A percentile compares a stretch with the other conserved stretches of the same genome.
Evolutionary conservation across 2,329 filamentous ascomycete species (phyloP).

Genomic region (Exophiala viscosa): DNA sequence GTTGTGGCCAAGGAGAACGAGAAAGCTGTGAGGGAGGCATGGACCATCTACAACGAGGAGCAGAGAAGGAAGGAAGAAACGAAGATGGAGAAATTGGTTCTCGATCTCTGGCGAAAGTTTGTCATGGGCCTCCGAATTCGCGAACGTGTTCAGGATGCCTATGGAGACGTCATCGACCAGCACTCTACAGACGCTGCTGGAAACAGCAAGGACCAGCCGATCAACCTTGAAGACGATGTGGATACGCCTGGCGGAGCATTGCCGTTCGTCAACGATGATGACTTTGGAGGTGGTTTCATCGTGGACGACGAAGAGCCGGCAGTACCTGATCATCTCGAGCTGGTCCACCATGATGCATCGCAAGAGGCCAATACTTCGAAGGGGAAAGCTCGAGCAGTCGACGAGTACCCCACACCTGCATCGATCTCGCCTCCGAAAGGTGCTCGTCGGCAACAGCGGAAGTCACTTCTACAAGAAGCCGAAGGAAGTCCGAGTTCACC

Average conservation of each 20-base stretch:
- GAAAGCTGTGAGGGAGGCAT: conserved; percentile 69
- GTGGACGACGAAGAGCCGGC: conserved; percentile 30
- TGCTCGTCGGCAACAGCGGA: conserved; percentile 2
- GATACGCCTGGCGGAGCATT: conserved; percentile 18
- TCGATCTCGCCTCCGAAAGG: conserved; percentile 13
- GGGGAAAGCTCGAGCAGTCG: conserved; percentile 6
- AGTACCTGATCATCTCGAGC: conserved; percentile 20
- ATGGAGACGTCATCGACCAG: conserved; percentile 53
- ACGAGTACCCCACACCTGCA: conserved; percentile 21
- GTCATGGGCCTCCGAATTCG: conserved; percentile 80
- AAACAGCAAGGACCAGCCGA: conserved; percentile 19
- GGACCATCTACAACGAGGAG: conserved; percentile 73
- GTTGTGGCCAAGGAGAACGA: conserved; percentile 81
- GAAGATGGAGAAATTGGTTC: conserved; percentile 69
- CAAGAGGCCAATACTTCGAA: neutral
- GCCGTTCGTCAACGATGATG: conserved; percentile 24
- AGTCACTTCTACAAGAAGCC: conserved; percentile 6
- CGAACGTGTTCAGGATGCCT: conserved; percentile 71
- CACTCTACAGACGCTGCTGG: conserved; percentile 1
- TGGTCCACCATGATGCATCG: conserved; percentile 39
- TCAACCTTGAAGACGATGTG: conserved; percentile 27
- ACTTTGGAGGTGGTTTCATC: conserved; percentile 34
- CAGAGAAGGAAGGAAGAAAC: conserved; percentile 73
- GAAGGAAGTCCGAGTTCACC: conserved; percentile 14
- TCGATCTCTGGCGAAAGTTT: conserved; percentile 82